Evolutionary conservation across 2,329 filamentous ascomycete genomes (phyloP).

Genomic region (Xylaria polymorpha): DNA sequence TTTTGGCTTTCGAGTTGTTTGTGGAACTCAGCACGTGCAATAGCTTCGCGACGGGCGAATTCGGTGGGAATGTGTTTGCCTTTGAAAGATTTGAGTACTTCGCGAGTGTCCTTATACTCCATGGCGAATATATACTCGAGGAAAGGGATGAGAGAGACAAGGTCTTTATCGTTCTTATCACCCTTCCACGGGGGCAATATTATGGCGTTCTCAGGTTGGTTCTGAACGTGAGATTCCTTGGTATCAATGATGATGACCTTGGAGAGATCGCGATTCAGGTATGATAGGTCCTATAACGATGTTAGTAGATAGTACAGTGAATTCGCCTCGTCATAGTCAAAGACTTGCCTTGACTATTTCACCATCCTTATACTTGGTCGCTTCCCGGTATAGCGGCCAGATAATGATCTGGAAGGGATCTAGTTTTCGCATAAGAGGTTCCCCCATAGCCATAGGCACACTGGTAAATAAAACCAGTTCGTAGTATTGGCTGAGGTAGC

Average conservation of each 20-base stretch:
- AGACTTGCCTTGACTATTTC: conserved; percentile 88
- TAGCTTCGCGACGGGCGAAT: conserved; percentile 88
- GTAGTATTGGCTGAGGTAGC: conserved; percentile 97
- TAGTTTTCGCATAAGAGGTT: conserved; percentile 90
- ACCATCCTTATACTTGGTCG: conserved; percentile 96
- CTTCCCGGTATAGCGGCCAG: conserved; percentile 94
- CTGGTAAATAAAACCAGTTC: conserved; percentile 96
- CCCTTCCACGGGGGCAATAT: conserved; percentile 91
- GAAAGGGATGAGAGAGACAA: conserved; percentile 93
- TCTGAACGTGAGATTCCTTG: conserved; percentile 80
- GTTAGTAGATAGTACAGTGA: not conserved
- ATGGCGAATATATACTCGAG: conserved; percentile 97
- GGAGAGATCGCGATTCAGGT: conserved; percentile 93
- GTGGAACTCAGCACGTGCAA: conserved; percentile 86
- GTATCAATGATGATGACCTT: conserved; percentile 97
- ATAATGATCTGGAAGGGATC: conserved; percentile 96
- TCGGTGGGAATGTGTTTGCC: conserved; percentile 90
- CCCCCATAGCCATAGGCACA: conserved; percentile 83
- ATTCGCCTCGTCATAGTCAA: not conserved
- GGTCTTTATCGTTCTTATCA: conserved; percentile 81
- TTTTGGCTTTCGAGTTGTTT: conserved; percentile 78
- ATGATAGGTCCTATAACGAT: conserved; percentile 82
- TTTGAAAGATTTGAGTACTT: conserved; percentile 87
- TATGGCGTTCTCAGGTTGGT: conserved; percentile 97
- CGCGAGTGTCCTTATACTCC: conserved; percentile 87